Base-by-base conservation (phyloP, 2,329 filamentous ascomycete genomes). In the Graphiopsis chlorocephala region DNA sequence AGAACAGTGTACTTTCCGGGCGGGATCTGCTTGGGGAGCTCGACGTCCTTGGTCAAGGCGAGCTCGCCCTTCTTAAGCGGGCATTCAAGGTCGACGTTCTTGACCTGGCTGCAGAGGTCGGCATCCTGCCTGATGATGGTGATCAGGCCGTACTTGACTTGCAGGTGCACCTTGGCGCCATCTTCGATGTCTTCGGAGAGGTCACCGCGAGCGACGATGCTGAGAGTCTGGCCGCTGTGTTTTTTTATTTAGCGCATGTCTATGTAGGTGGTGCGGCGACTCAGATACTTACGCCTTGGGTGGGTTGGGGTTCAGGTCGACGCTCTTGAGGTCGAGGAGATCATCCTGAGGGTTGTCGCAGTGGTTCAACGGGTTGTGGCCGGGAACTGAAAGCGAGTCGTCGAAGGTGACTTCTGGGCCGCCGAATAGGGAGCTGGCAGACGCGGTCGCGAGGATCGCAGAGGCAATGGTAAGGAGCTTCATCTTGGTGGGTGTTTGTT, bases 71-170 rank as follows among this genome's bases (percentile, higher is more conserved):
- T 86, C 79, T 96, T 83, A 65, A 99, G 85, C 57, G 95, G 95
- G 79, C 95, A 99, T 72, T 91, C 81, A 64, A 98, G 82, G 72
- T 97, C 92, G 52, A 97, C 92, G 71, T 97, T 93, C 76, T 86
- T 83, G 69, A 96, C 86, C 77, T 96, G 90, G 66, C 97, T 91
- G 82, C 95, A 99, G 42, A 98, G 86, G 75, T 97, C 90, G 73
- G 89, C 88, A 70, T 84, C 86, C 69, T 90, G 90, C 78, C 86
- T 91, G 78, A 99, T 87, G 69, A 99, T 86, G 63, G 88, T 91
- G 78, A 99, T 97, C 70, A 97, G 84, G 66, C 94, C 94, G 78
- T 96, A 97, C 81, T 97, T 97, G 80, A 99, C 94, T 70, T 88
- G 85, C 47, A 99, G 78, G 56, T 89, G 83, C 68, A 97, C 90